Percentiles rank a stretch among this genome's conserved stretches.
phyloP scores from a whole-genome alignment of 1,284 basidiomycete genomes.

The Ganoderma sinense region DNA sequence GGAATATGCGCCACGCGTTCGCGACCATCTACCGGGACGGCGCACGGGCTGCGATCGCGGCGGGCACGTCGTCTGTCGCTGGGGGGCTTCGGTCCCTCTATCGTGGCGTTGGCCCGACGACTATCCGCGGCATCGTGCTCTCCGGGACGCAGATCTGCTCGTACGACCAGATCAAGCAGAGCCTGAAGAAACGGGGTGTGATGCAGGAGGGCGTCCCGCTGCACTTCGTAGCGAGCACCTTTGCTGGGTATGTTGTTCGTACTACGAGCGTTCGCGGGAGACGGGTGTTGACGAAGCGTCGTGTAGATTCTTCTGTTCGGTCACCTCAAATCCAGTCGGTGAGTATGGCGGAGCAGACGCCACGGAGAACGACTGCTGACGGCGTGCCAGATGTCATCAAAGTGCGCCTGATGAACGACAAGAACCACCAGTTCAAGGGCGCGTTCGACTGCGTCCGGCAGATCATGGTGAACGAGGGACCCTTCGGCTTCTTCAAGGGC shows the following conservation, averaged over 20 bases:
- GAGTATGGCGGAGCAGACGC: constrained; percentile 15
- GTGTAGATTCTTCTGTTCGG: constrained; percentile 45
- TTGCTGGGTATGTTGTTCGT: constrained; percentile 41
- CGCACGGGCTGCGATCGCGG: constrained; percentile 23
- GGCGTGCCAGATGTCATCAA: constrained; percentile 45
- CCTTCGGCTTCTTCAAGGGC: constrained; percentile 47
- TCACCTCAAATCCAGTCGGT: constrained; percentile 50
- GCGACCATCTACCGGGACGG: constrained; percentile 44
- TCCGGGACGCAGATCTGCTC: constrained; percentile 48
- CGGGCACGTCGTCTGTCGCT: constrained; percentile 20
- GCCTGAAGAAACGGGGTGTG: constrained; percentile 40
- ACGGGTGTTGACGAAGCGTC: background rate
- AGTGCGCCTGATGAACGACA: constrained; percentile 51
- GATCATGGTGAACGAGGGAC: constrained; percentile 43
- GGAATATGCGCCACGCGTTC: constrained; percentile 44
- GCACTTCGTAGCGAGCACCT: constrained; percentile 46
- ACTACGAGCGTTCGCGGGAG: background rate
- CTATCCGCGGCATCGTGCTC: constrained; percentile 45
- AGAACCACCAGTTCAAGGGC: constrained; percentile 40
- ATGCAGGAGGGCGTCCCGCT: constrained; percentile 46
- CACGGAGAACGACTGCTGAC: background rate
- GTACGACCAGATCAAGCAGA: constrained; percentile 50
- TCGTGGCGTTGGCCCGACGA: constrained; percentile 47
- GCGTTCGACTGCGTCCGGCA: constrained; percentile 42
- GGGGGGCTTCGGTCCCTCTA: constrained; percentile 45